phyloP scores from a whole-genome alignment of 2,329 filamentous ascomycete species.

The Conoideocrella luteorostrata region DNA sequence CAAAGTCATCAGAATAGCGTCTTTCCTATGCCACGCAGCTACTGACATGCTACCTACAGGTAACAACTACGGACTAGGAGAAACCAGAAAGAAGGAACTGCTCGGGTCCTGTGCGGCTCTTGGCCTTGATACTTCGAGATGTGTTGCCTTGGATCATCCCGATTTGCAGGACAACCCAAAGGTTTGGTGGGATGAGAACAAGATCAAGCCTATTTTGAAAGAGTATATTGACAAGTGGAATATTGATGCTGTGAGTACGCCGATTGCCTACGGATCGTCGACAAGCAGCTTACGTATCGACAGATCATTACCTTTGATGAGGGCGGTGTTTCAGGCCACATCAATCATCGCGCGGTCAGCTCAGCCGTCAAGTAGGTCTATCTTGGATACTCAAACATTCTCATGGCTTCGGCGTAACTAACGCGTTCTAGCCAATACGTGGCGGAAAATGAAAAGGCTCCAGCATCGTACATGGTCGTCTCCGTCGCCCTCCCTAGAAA shows the following conservation, averaged over 20 bases:
- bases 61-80: constrained; percentile 26
- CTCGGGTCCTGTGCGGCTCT: constrained; percentile 22
- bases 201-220: constrained; percentile 25
- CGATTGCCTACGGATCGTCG: too few species aligned
- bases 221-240: constrained; percentile 30
- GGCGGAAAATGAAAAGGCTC: constrained; percentile 20
- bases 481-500: constrained; percentile 29
- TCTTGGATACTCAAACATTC: too few species aligned
- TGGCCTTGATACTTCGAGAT: constrained; percentile 21
- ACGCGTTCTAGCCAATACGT: constrained; percentile 19
- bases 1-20: too few species aligned
- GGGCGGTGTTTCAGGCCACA: constrained; percentile 32
- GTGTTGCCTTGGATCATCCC: constrained; percentile 25
- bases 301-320: constrained; percentile 34
- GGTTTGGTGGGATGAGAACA: constrained; percentile 29
- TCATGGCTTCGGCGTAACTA: too few species aligned
- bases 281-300: constrained; percentile 6
- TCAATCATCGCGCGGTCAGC: constrained; percentile 34
- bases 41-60: constrained; percentile 13
- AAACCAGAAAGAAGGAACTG: constrained; percentile 21
- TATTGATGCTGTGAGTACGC: constrained; percentile 28
- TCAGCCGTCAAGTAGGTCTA: constrained; percentile 27
- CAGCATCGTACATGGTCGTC: constrained; percentile 28
- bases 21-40: too few species aligned
- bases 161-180: constrained; percentile 32